Evolutionary conservation across 148 eudicot species (phyloP).

Genomic region (Vaccinium darrowii): DNA sequence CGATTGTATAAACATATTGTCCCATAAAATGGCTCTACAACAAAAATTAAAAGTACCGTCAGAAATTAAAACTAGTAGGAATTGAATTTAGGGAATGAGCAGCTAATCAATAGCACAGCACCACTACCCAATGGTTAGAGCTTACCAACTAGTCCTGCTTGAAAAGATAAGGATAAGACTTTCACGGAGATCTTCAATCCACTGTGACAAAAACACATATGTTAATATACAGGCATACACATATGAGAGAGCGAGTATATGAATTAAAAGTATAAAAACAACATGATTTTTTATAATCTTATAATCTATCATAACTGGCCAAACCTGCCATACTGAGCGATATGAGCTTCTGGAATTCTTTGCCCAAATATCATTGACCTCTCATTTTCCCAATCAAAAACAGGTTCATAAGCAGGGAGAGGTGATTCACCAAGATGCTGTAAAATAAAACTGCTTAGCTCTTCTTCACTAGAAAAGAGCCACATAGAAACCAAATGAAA

Average conservation of each 20-base stretch:
- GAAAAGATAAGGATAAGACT: conserved; percentile 81
- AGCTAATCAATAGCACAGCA: background rate
- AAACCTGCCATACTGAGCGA: conserved; percentile 72
- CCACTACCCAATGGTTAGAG: conserved; percentile 12
- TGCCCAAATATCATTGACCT: conserved; percentile 93
- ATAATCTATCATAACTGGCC: conserved; percentile 10
- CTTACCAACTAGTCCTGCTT: conserved; percentile 96
- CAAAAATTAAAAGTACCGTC: conserved; percentile 18
- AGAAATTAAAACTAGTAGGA: conserved; percentile 13
- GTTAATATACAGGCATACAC: conserved; percentile 15
- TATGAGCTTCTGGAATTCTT: conserved; percentile 70
- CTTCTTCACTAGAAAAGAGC: background rate
- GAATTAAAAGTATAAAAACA: conserved; percentile 1
- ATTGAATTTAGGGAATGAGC: background rate
- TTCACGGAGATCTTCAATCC: conserved; percentile 96
- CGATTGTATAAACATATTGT: conserved; percentile 93
- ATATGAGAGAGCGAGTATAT: background rate
- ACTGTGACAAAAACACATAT: conserved; percentile 38
- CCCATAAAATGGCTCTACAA: conserved; percentile 95
- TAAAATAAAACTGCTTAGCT: conserved; percentile 25
- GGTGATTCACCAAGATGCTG: conserved; percentile 96
- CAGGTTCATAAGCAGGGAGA: conserved; percentile 92
- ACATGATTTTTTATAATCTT: background rate
- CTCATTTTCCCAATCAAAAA: conserved; percentile 98
- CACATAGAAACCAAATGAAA: conserved; percentile 12